These are phyloP conservation scores for Hibiscus mutabilis DNA, from an alignment of 345 rosid genomes.

Conservation along the genomic window DNA sequence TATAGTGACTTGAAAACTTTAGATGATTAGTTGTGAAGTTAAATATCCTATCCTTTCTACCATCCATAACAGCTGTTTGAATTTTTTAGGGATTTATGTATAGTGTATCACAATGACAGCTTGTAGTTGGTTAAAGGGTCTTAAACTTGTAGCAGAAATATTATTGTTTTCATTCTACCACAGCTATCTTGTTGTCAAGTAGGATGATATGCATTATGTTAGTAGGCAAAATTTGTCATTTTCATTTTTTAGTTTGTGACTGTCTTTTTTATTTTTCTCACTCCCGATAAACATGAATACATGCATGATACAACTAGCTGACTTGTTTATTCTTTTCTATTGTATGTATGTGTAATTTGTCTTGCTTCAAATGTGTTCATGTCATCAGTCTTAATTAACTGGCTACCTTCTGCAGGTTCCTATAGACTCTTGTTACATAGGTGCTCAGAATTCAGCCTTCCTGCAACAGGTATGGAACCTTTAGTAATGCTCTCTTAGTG, in stretches of 20 bases:
- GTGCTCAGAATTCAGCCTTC: slow-evolving; percentile 80
- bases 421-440: slow-evolving; percentile 82
- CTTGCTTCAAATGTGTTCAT: neutral
- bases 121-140: neutral
- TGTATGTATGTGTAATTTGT: neutral
- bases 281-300: neutral
- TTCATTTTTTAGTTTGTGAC: neutral
- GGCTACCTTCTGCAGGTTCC: slow-evolving; percentile 55
- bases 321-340: neutral
- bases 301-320: neutral
- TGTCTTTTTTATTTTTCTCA: neutral
- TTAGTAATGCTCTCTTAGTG: neutral
- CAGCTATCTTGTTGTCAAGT: neutral
- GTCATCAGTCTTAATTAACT: neutral
- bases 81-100: neutral
- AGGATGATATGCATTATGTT: neutral
- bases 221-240: neutral
- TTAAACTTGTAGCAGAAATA: neutral
- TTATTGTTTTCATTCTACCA: neutral
- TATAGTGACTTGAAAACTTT: neutral
- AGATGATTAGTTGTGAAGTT: neutral
- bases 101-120: neutral
- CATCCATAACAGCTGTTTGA: neutral
- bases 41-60: neutral
- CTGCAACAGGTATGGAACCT: slow-evolving; percentile 68